Evolutionary conservation across 164 flowering plant genomes (phyloP), one percentile per base, ranked within the genome.

Genomic region (Annona squamosa): DNA sequence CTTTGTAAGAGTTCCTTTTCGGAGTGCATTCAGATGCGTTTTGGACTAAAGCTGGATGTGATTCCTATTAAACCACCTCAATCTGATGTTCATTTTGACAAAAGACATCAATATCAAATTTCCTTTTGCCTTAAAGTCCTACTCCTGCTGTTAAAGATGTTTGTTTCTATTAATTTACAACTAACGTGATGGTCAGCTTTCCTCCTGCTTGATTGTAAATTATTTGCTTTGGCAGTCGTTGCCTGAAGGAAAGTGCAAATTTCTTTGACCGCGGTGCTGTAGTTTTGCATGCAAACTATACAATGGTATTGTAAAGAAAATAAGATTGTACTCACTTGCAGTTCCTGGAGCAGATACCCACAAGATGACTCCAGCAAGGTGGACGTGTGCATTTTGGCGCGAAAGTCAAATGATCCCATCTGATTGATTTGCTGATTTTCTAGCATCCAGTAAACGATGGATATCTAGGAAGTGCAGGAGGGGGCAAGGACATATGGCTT

Each of bases 331-430:
- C 83, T 77, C 77, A 86, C 98, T 93, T 91, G 88, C 78, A 92
- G 72, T 85, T 94, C 97, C 82, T 89, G 93, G 48, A 91, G 95
- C 69, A 92, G 80, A 77, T 88, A 94, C 67, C 93, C 97, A 68
- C 98, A 92, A 67, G 98, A 92, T 5, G 91, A 82, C 81, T 91
- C 97, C 6, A 86, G 76, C 76, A 87, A 68, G 45, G 83, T 77
- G 1, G 87, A 83, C 73, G 87, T 86, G 75, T 82, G 72, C 76
- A 82, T 80, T 73, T 81, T 81, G 9, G 69, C 68, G 3, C 89
- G 85, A 41, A 81, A 77, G 46, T 86, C 76, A 57, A 87, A 67
- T 16, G 93, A 81, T 42, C 85, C 85, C 87, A 87, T 85, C 41
- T 26, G 47, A 63, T 4, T 42, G 17, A 65, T 61, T 13, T 19